These are phyloP conservation scores for Medicago lupulina DNA, from an alignment of 306 rosid genomes.

Conservation along the genomic window DNA sequence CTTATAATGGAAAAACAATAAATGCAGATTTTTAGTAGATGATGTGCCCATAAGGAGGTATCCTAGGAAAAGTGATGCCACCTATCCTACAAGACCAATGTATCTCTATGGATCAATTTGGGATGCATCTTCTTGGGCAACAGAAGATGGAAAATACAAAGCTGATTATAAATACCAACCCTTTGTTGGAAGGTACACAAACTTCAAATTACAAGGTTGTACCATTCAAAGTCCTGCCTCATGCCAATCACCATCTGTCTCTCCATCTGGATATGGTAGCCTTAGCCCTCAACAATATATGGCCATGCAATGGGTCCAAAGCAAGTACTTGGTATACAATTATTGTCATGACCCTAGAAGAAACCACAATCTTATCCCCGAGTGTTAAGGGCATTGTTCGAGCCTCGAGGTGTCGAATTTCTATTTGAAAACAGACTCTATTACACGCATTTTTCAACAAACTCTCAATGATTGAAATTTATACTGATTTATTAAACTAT, in stretches of 20 bases:
- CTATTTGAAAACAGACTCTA: neutral
- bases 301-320: constrained; percentile 82
- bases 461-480: neutral
- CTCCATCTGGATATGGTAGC: constrained; percentile 51
- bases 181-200: constrained; percentile 65
- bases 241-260: constrained; percentile 61
- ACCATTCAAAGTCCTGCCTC: constrained; percentile 43
- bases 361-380: constrained; percentile 77
- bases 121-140: constrained; percentile 99
- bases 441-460: neutral
- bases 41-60: constrained; percentile 89
- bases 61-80: constrained; percentile 69
- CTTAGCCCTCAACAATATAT: constrained; percentile 61
- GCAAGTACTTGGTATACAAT: constrained; percentile 72
- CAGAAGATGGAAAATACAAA: constrained; percentile 92
- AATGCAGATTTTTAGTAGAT: constrained; percentile 80
- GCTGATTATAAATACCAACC: constrained; percentile 89
- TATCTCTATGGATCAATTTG: constrained; percentile 89
- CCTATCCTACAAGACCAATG: constrained; percentile 86
- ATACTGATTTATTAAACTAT: neutral
- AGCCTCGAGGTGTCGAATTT: neutral
- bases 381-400: constrained; percentile 50
- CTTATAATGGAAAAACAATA: constrained; percentile 23
- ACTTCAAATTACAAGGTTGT: constrained; percentile 73
- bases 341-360: constrained; percentile 84